Evolutionary conservation across 2,329 filamentous ascomycete species (phyloP).

Genomic region (Fusarium armeniacum): DNA sequence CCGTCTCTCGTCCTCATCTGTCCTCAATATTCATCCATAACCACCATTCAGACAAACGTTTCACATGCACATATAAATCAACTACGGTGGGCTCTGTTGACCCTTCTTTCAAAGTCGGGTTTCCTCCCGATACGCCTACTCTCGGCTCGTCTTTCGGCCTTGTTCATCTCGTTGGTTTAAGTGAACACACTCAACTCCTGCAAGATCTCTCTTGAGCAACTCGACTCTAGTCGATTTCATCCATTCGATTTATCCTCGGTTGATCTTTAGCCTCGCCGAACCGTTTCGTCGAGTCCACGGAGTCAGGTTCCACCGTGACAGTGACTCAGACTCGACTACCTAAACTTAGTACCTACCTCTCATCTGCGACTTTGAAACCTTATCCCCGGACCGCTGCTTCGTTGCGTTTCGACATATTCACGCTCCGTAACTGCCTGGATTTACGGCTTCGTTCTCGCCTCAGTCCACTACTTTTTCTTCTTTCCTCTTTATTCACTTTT

Average conservation of each 20-base stretch:
- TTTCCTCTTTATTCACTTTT: background rate
- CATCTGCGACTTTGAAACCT: slow-evolving; percentile 17
- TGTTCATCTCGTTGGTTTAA: slow-evolving; percentile 27
- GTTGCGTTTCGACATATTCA: slow-evolving; percentile 9
- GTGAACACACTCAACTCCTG: slow-evolving; percentile 25
- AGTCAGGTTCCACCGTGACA: slow-evolving; percentile 19
- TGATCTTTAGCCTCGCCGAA: slow-evolving; percentile 24
- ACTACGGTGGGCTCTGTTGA: slow-evolving; percentile 34
- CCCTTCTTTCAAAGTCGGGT: slow-evolving; percentile 32
- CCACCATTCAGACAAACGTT: slow-evolving; percentile 16
- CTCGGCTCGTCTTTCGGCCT: slow-evolving; percentile 32
- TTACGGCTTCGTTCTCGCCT: slow-evolving; percentile 31
- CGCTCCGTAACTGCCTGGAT: slow-evolving; percentile 32
- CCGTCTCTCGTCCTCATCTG: slow-evolving; percentile 13
- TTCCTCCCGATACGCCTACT: slow-evolving; percentile 23
- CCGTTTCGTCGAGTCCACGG: slow-evolving; percentile 23
- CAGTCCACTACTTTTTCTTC: slow-evolving; percentile 10
- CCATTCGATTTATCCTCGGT: slow-evolving; percentile 20
- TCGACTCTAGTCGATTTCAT: slow-evolving; percentile 11
- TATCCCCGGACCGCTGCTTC: slow-evolving; percentile 15
- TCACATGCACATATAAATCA: slow-evolving; percentile 35
- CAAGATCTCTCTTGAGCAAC: slow-evolving; percentile 17
- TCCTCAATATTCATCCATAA: slow-evolving; percentile 13
- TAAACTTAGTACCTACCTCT: too few relatives aligned
- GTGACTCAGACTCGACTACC: slow-evolving; percentile 23